Percentiles rank a stretch among this genome's conserved stretches.
These are phyloP conservation scores for Sisymbrium irio DNA, from an alignment of 345 rosid genomes.

Conservation along the genomic window DNA sequence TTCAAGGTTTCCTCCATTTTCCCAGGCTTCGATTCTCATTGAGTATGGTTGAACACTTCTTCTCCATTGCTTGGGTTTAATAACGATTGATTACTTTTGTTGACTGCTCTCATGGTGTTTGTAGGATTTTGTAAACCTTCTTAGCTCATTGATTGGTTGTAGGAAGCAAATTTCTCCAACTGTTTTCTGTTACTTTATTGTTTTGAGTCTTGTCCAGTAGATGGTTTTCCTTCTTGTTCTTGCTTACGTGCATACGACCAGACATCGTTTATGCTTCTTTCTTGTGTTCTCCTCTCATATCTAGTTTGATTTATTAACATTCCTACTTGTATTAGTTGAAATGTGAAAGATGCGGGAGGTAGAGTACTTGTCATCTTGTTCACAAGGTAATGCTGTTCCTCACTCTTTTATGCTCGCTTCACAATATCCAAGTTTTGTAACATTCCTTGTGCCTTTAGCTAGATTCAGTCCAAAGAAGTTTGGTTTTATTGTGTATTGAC, in stretches of 20 bases:
- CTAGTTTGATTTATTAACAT: background rate
- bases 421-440: background rate
- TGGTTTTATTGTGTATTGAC: background rate
- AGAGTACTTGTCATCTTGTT: constrained; percentile 69
- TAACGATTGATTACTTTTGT: background rate
- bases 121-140: background rate
- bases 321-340: constrained; percentile 44
- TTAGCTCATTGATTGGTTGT: too few relatives aligned
- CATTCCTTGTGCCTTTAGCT: constrained; percentile 1
- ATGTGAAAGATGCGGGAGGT: constrained; percentile 73
- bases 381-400: constrained; percentile 58
- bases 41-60: background rate
- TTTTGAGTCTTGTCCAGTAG: too few relatives aligned
- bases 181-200: background rate
- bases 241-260: background rate
- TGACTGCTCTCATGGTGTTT: background rate
- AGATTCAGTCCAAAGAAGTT: background rate
- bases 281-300: constrained; percentile 6
- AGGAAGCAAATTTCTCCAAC: too few relatives aligned
- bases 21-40: constrained; percentile 8
- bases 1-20: constrained; percentile 58
- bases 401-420: background rate
- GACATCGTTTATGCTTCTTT: background rate
- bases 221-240: background rate
- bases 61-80: background rate